Evolutionary conservation across 805 yeast genomes (phyloP), one percentile per base, ranked within the genome.

Genomic region (Candida caryicola): DNA sequence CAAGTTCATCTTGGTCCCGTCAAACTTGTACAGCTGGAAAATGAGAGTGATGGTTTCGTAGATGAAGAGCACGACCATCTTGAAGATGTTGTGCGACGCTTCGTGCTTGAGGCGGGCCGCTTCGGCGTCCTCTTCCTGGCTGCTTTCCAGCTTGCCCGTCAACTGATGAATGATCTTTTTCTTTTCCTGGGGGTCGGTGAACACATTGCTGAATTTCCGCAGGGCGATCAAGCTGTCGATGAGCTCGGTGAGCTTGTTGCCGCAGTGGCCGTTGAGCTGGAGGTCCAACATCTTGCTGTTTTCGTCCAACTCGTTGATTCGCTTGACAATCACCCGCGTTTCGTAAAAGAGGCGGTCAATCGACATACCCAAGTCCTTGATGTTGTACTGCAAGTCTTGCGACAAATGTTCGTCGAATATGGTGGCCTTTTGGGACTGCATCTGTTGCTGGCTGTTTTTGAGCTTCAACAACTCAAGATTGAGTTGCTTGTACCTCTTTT

Each of bases 251-350:
- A 69, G 38, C 38, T 62, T 64, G 10, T 39, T 35, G 29, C 48
- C 37, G 31, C 61, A 54, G 29, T 64, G 62, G 17, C 52, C 54
- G 37, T 57, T 49, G 18, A 65, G 40, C 39, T 57, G 61, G 12
- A 48, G 31, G 33, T 57, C 60, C 35, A 66, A 52, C 8, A 55
- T 33, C 31, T 51, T 52, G 25, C 59, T 47, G 38, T 57, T 59
- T 19, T 62, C 64, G 21, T 68, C 72, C 25, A 69, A 50, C 44
- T 69, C 74, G 35, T 61, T 66, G 30, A 69, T 56, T 37, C 72
- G 50, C 39, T 66, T 67, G 21, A 49, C 52, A 4, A 69, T 63
- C n/a, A 66, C 64, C 37, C 72, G 52, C 3, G 71, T 60, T 37
- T 70, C 69, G 41, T 69, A 69, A 2, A 60, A 47, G 41, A 69